These are phyloP conservation scores for Abrus pulchellus DNA, from an alignment of 306 rosid genomes.

Conservation along the genomic window DNA sequence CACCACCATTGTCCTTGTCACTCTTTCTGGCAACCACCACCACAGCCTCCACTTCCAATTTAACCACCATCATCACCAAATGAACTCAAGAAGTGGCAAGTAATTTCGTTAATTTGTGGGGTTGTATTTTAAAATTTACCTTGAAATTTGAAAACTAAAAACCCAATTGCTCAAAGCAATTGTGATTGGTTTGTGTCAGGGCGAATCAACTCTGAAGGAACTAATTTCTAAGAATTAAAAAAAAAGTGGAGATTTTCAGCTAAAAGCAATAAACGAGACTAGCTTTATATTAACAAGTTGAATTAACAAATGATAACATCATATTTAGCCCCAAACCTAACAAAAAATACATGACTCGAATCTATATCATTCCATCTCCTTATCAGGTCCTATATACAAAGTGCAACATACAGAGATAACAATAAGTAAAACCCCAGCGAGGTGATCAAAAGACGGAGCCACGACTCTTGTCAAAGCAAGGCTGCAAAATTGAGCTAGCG, in stretches of 20 bases:
- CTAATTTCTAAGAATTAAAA: not conserved
- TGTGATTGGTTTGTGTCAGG: not conserved
- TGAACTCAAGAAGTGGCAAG: too few species aligned
- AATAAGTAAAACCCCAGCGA: slow-evolving; percentile 68
- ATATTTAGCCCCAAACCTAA: slow-evolving; percentile 27
- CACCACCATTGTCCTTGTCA: too few species aligned
- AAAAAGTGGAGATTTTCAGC: not conserved
- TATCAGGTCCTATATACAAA: slow-evolving; percentile 82
- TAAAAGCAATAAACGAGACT: slow-evolving; percentile 13
- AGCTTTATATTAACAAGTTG: slow-evolving; percentile 26
- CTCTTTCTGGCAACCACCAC: too few species aligned
- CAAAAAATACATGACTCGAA: slow-evolving; percentile 26
- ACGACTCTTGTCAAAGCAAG: slow-evolving; percentile 54
- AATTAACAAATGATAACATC: slow-evolving; percentile 35
- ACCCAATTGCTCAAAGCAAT: not conserved
- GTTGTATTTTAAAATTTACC: too few species aligned
- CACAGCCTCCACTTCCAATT: too few species aligned
- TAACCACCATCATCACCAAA: too few species aligned
- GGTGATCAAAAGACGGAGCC: slow-evolving; percentile 64
- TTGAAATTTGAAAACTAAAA: too few species aligned
- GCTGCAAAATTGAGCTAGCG: slow-evolving; percentile 67
- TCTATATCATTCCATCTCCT: slow-evolving; percentile 60
- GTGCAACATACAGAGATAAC: slow-evolving; percentile 71
- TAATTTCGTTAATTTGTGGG: too few species aligned
- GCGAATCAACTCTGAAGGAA: slow-evolving; percentile 1